Evolutionary conservation across 108 stramenopile genomes (phyloP).

Genomic region (Cyclotella sp.): DNA sequence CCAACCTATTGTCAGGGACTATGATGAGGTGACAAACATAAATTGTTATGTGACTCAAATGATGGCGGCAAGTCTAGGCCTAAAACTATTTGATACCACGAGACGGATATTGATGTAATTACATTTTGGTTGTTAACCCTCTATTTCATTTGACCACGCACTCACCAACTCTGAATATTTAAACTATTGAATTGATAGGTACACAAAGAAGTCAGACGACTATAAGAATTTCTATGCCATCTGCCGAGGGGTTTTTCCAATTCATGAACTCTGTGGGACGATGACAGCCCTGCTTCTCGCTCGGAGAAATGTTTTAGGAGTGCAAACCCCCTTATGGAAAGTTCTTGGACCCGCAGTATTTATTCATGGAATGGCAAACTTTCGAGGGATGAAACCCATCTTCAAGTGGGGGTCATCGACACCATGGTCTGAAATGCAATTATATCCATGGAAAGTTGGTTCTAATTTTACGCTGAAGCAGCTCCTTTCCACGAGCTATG

Average conservation of each 20-base stretch:
- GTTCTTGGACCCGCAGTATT: slow-evolving; percentile 81
- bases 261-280: slow-evolving; percentile 94
- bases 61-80: slow-evolving; percentile 79
- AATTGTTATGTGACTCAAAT: slow-evolving; percentile 84
- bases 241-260: slow-evolving; percentile 90
- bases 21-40: slow-evolving; percentile 70
- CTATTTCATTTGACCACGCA: not conserved
- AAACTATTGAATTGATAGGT: slow-evolving; percentile 14
- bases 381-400: slow-evolving; percentile 91
- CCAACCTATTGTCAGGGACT: slow-evolving; percentile 35
- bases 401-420: slow-evolving; percentile 94
- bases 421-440: slow-evolving; percentile 95
- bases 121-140: not conserved
- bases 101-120: slow-evolving; percentile 78
- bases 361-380: slow-evolving; percentile 92
- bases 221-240: slow-evolving; percentile 82
- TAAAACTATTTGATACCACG: slow-evolving; percentile 77
- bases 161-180: not conserved
- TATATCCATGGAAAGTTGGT: slow-evolving; percentile 65
- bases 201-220: slow-evolving; percentile 72
- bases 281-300: slow-evolving; percentile 92
- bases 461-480: slow-evolving; percentile 49
- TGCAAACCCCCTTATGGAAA: slow-evolving; percentile 73
- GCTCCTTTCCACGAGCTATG: slow-evolving; percentile 67
- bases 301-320: slow-evolving; percentile 82